Conservation (phyloP, 495 filamentous ascomycete genomes). For the Aspergillus kassunensis region DNA sequence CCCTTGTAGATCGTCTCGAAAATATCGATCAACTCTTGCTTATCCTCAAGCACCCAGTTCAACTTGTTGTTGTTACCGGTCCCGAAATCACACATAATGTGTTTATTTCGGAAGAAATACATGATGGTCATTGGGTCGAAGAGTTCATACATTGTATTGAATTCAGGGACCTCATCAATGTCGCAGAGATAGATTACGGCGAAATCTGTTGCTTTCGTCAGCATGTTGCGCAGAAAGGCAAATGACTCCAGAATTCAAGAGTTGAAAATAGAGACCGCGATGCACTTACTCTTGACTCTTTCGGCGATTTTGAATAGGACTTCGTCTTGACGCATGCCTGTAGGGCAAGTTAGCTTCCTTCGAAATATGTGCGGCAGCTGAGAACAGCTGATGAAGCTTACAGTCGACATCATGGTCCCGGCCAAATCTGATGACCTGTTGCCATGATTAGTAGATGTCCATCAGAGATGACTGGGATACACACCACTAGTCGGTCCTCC, state of each 20-base stretch:
- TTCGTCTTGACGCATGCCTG: conserved; percentile 88
- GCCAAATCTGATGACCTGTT: conserved; percentile 70
- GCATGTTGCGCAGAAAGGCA: background rate
- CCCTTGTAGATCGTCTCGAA: conserved; percentile 97
- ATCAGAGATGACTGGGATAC: background rate
- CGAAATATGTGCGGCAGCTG: background rate
- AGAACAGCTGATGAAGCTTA: conserved; percentile 9
- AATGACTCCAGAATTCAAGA: background rate
- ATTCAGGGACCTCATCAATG: conserved; percentile 91
- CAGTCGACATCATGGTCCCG: conserved; percentile 69
- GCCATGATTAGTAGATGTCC: background rate
- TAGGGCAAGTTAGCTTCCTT: conserved; percentile 13
- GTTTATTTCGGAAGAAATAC: conserved; percentile 98
- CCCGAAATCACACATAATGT: conserved; percentile 98
- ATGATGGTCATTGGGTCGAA: conserved; percentile 70
- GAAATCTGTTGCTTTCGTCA: no score
- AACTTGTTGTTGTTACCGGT: conserved; percentile 98
- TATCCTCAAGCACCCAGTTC: conserved; percentile 96
- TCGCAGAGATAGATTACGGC: conserved; percentile 97
- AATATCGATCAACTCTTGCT: conserved; percentile 98
- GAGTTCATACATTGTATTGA: conserved; percentile 90
- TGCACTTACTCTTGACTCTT: conserved; percentile 40
- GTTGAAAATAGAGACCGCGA: background rate
- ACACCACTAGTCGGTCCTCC: conserved; percentile 89
- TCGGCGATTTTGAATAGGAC: conserved; percentile 72